Base-by-base conservation (phyloP, 768 basidiomycete species). In the Lactarius indigo region DNA sequence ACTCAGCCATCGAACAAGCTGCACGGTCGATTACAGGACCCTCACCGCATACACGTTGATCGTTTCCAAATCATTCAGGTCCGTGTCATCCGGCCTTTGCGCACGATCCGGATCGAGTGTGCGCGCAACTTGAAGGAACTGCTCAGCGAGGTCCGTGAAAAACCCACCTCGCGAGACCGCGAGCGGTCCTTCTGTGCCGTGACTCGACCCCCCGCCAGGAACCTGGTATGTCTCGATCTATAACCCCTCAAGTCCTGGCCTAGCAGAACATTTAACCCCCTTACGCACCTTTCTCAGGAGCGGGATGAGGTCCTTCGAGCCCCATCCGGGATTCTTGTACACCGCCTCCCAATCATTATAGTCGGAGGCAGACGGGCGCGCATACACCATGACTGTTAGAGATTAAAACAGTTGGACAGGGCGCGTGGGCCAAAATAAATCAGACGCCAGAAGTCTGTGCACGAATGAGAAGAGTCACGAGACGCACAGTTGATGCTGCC, bases 241-340 rank as follows among this genome's bases (percentile, higher is more conserved):
- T 5, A 2, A 18, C 23, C 17, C 5, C 20, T 39, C 37, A 52
- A 28, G 7, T 18, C 17, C 15, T 50, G 42, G 18, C 26, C n/a
- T 12, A 56, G 10, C 2, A 1, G 1, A 31, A 7, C 28, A 31
- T n/a, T 20, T 20, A 56, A 9, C 28, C 54, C 30, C 7, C 17
- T 20, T 17, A 37, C 64, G 7, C 64, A 83, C 88, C 80, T 88
- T 87, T 68, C 78, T 82, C 37, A 87, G 68, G 18, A 87, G 75
- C 0, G 87, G 87, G 31, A 88, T 82, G 9, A 89, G 69, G 37
- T 84, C 77, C 63, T 79, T 77, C 0, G 84, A 83, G 7, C 85
- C 78, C 88, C 88, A 89, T 1, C 87, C 87, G 4, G 80, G 74
- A 72, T 88, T 87, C 3, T 78, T 78, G 37, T 83, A 74, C 2